A percentile compares a stretch with the other conserved stretches of the same genome.
These are phyloP conservation scores for Collybia sp. DNA, from an alignment of 768 basidiomycete species.

Conservation along the genomic window DNA sequence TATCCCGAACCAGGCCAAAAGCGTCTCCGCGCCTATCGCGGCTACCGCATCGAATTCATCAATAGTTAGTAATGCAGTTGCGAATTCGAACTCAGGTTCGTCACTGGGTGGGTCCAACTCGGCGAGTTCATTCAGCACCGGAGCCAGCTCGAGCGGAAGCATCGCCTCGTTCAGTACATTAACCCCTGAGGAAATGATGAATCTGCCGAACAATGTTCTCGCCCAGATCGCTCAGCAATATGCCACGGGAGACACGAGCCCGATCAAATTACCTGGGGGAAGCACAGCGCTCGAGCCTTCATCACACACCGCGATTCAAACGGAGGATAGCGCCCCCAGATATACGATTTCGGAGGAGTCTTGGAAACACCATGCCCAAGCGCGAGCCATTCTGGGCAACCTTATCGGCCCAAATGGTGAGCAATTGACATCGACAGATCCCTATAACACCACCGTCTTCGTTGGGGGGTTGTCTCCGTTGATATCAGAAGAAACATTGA, in stretches of 20 bases:
- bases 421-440: conserved; percentile 83
- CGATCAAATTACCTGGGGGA: conserved; percentile 17
- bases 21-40: conserved; percentile 69
- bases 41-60: conserved; percentile 34
- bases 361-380: conserved; percentile 83
- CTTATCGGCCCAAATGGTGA: conserved; percentile 85
- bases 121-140: conserved; percentile 46
- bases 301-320: conserved; percentile 25
- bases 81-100: conserved; percentile 39
- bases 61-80: conserved; percentile 28
- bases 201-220: conserved; percentile 38
- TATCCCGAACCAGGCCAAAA: conserved; percentile 44
- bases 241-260: conserved; percentile 26
- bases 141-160: conserved; percentile 44
- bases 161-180: conserved; percentile 45
- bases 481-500: conserved; percentile 86
- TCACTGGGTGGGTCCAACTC: conserved; percentile 50
- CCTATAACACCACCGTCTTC: conserved; percentile 96
- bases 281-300: conserved; percentile 37
- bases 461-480: conserved; percentile 87
- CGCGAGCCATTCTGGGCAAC: conserved; percentile 77
- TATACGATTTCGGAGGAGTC: conserved; percentile 70
- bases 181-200: conserved; percentile 50
- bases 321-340: conserved; percentile 36
- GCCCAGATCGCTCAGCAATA: conserved; percentile 48